Evolutionary conservation across 176 grass and related monocot genomes (phyloP).

Genomic region (Paspalum vaginatum): DNA sequence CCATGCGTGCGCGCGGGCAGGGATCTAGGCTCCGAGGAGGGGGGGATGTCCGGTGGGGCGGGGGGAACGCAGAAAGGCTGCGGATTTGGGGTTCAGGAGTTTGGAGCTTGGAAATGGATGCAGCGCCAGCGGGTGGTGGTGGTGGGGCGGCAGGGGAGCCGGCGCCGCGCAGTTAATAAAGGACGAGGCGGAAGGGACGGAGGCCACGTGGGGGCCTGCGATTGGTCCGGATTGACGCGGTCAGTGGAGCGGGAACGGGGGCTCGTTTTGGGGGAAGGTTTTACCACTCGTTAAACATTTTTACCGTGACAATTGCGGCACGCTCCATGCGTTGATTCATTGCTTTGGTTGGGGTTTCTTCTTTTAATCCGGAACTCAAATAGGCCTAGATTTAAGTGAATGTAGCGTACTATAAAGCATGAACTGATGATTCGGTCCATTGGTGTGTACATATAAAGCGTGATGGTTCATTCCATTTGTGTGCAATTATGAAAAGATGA

Average conservation of each 20-base stretch:
- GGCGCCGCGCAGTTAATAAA: conserved; percentile 44
- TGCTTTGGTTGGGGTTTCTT: too few species aligned
- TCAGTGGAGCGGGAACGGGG: not conserved
- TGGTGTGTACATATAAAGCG: too few species aligned
- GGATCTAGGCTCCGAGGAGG: not conserved
- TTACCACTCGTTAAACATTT: not conserved
- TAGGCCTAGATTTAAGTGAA: too few species aligned
- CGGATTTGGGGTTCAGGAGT: not conserved
- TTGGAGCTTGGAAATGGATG: not conserved
- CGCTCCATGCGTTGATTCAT: too few species aligned
- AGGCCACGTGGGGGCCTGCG: not conserved
- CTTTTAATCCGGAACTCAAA: too few species aligned
- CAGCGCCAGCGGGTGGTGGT: not conserved
- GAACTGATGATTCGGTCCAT: too few species aligned
- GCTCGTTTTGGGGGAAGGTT: not conserved
- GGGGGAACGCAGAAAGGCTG: not conserved
- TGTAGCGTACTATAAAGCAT: too few species aligned
- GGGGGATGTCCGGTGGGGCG: not conserved
- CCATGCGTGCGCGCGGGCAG: not conserved
- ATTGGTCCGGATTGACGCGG: conserved; percentile 19
- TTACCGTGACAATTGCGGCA: not conserved
- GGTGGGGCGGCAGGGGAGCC: not conserved
- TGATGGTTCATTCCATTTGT: too few species aligned
- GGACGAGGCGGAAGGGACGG: not conserved
- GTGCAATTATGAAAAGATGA: too few species aligned